Conservation (phyloP, 441 rosid genomes). For the Kokia cookei region DNA sequence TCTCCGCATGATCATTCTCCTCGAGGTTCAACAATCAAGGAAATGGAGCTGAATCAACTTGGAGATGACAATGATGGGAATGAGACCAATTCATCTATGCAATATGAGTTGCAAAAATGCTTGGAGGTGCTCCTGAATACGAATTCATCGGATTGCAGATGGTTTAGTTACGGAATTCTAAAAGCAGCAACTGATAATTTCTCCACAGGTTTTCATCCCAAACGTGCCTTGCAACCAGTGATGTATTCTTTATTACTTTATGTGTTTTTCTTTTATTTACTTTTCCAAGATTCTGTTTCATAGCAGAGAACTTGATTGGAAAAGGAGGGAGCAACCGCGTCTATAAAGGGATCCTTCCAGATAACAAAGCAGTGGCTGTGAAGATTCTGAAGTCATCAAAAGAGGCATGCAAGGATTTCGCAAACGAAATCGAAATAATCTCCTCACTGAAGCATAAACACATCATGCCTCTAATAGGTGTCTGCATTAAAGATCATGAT, state of each 20-base stretch:
- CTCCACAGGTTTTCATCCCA: slow-evolving; percentile 51
- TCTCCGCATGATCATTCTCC: slow-evolving; percentile 20
- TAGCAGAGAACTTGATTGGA: slow-evolving; percentile 62
- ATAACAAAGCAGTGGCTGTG: slow-evolving; percentile 62
- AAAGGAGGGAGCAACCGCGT: slow-evolving; percentile 77
- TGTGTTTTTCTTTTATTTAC: background rate
- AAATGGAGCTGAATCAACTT: slow-evolving; percentile 7
- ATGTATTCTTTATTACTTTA: background rate
- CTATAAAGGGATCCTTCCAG: slow-evolving; percentile 63
- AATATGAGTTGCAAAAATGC: slow-evolving; percentile 24
- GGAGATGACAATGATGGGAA: slow-evolving; percentile 18
- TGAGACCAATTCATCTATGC: slow-evolving; percentile 7
- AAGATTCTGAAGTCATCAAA: slow-evolving; percentile 55
- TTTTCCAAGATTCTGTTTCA: background rate
- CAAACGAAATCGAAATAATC: slow-evolving; percentile 61
- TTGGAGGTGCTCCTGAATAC: slow-evolving; percentile 38
- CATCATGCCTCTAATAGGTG: slow-evolving; percentile 54
- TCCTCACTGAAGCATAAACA: slow-evolving; percentile 52
- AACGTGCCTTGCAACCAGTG: background rate
- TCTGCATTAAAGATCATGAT: slow-evolving; percentile 45
- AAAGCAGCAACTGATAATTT: slow-evolving; percentile 62
- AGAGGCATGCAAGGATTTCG: slow-evolving; percentile 61
- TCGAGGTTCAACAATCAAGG: slow-evolving; percentile 12
- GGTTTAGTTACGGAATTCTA: slow-evolving; percentile 59
- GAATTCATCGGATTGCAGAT: slow-evolving; percentile 32